phyloP scores from a whole-genome alignment of 2,329 filamentous ascomycete species.

The Aspergillus ustus region DNA sequence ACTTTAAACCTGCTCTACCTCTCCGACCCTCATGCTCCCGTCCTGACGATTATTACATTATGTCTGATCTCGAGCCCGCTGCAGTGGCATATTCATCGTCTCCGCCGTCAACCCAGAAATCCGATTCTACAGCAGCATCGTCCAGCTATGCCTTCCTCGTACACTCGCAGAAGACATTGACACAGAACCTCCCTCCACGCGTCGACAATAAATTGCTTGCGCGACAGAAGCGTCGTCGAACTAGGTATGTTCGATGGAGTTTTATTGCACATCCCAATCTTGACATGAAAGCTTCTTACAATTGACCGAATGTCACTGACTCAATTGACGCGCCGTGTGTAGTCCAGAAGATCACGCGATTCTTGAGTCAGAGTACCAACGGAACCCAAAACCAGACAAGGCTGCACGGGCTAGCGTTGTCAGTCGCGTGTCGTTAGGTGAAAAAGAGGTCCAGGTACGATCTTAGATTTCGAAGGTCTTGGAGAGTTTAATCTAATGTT shows the following conservation, averaged over 20 bases:
- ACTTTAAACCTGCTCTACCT: conserved; percentile 14
- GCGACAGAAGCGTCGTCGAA: conserved; percentile 65
- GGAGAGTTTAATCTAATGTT: conserved; percentile 26
- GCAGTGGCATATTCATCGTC: conserved; percentile 36
- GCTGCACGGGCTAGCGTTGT: conserved; percentile 82
- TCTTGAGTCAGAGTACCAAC: conserved; percentile 81
- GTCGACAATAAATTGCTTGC: conserved; percentile 64
- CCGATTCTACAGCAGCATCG: conserved; percentile 38
- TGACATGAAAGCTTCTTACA: not conserved
- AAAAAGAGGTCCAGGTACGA: conserved; percentile 94
- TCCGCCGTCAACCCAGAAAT: conserved; percentile 38
- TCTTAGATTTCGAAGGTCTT: conserved; percentile 18
- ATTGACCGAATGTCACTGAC: conserved; percentile 16
- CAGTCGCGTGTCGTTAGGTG: conserved; percentile 81
- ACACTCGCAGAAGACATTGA: conserved; percentile 62
- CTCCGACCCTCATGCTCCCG: conserved; percentile 20
- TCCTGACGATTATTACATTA: conserved; percentile 30
- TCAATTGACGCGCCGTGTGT: conserved; percentile 12
- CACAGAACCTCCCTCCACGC: conserved; percentile 60
- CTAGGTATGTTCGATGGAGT: conserved; percentile 54
- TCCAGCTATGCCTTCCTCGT: conserved; percentile 62
- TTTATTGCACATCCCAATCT: conserved; percentile 13
- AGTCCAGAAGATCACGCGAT: conserved; percentile 88
- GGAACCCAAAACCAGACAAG: conserved; percentile 91
- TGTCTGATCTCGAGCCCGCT: conserved; percentile 43